Conservation (phyloP, 2,329 filamentous ascomycete genomes). For the Trichoderma breve region DNA sequence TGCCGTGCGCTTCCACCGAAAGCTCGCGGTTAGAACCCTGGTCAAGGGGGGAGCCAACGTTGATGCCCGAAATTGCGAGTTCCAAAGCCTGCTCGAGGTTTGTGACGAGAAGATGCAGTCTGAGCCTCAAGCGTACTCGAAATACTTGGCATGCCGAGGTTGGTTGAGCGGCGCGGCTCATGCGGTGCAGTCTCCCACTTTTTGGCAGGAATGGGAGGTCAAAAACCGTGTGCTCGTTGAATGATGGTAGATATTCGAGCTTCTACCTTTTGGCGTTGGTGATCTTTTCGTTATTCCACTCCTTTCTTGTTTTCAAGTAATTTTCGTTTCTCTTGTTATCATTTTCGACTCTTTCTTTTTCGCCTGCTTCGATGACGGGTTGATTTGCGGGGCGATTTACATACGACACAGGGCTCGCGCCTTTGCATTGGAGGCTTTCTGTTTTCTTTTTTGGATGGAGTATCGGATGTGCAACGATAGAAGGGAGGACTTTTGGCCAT, state of each 20-base stretch:
- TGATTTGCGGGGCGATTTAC: background rate
- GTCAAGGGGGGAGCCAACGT: constrained; percentile 48
- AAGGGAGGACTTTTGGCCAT: background rate
- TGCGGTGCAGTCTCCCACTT: constrained; percentile 40
- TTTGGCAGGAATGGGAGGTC: constrained; percentile 42
- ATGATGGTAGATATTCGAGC: too few species aligned
- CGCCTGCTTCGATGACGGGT: background rate
- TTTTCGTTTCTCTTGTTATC: background rate
- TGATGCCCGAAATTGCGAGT: constrained; percentile 44
- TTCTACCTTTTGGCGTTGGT: background rate
- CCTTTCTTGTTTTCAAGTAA: background rate
- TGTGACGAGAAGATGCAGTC: constrained; percentile 42
- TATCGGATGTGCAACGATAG: background rate
- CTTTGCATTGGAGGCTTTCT: background rate
- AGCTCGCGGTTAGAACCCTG: constrained; percentile 49
- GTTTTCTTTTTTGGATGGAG: background rate
- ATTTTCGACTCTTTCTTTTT: background rate
- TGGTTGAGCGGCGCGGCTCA: constrained; percentile 41
- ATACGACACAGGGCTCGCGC: background rate
- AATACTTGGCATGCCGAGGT: constrained; percentile 46
- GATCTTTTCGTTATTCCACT: too few species aligned
- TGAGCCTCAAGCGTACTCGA: constrained; percentile 37
- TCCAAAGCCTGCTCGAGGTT: constrained; percentile 46
- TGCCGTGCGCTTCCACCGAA: constrained; percentile 52
- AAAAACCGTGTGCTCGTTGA: background rate